These are phyloP conservation scores for Wallacemonas rigidus DNA, from an alignment of 208 protist species.

Conservation along the genomic window DNA sequence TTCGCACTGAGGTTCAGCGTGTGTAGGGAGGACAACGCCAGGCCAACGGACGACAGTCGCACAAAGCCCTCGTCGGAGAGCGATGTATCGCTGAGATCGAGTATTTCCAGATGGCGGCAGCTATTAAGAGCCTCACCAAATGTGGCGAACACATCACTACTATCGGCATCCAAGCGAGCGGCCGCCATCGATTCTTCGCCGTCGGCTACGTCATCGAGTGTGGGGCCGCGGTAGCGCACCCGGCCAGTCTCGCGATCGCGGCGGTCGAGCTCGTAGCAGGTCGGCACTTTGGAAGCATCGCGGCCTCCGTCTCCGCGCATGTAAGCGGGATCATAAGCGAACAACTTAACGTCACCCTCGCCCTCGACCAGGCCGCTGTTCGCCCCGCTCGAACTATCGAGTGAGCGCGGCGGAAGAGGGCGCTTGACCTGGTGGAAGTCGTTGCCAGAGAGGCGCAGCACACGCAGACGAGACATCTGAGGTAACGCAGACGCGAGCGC, in stretches of 20 bases:
- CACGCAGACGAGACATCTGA: constrained; percentile 32
- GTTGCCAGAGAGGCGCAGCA: constrained; percentile 67
- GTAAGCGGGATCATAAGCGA: constrained; percentile 64
- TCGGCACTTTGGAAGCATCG: constrained; percentile 54
- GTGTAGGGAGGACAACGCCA: constrained; percentile 36
- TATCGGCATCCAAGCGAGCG: background rate
- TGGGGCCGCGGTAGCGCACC: constrained; percentile 50
- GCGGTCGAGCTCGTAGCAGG: constrained; percentile 76
- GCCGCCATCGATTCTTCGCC: background rate
- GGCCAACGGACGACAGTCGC: constrained; percentile 19
- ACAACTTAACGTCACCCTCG: constrained; percentile 30
- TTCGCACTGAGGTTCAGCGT: constrained; percentile 64
- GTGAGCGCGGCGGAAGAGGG: too few species aligned
- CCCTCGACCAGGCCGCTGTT: background rate
- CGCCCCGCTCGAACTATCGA: too few species aligned
- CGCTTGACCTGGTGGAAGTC: constrained; percentile 33
- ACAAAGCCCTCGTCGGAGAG: constrained; percentile 40
- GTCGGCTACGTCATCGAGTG: constrained; percentile 13
- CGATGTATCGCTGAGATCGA: constrained; percentile 61
- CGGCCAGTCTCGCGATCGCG: constrained; percentile 65
- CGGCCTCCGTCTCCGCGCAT: constrained; percentile 36
- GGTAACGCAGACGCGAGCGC: constrained; percentile 38
- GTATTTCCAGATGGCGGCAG: constrained; percentile 41
- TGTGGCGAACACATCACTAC: constrained; percentile 24
- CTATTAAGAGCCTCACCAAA: constrained; percentile 57